Base-by-base conservation (phyloP, 2,329 filamentous ascomycete genomes). In the Ophiosphaerella narmari region DNA sequence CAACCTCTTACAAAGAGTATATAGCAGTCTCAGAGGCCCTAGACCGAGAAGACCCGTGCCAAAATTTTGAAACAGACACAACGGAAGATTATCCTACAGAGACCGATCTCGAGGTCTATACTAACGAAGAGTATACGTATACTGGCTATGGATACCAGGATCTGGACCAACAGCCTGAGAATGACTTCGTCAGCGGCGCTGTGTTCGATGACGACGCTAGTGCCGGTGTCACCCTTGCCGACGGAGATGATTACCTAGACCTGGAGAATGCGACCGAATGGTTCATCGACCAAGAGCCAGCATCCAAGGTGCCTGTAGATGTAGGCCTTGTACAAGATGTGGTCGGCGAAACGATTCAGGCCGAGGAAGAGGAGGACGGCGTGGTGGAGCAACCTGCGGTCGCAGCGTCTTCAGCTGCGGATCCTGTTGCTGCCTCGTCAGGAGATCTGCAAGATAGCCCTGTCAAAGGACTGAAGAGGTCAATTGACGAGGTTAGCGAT, bases 401-500 rank as follows among this genome's bases (percentile, higher is more conserved):
- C 52, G 55, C 55, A 51, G 52, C 51, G 55, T 65, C 63, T 66
- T 57, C 57, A 56, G 62, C 54, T 67, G 65, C 60, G 59, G 52
- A 60, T 46, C 57, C 60, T 52, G 51, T 59, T 48, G 59, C 54
- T 32, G 53, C 54, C 61, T 66, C 62, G 51, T 67, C 60, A 39
- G 59, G 53, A 39, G 59, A 61, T 31, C 52, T 53, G 43, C 51
- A 57, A 35, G 49, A 60, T 21, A 43, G 55, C 43, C 70, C 67
- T 38, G 56, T 62, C n/a, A 66, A 68, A 55, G 61, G 65, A 57
- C 63, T 58, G 39, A 72, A 72, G 53, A 61, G 69, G 48, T 62
- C 65, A 13, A 63, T 70, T 47, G 66, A 68, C 52, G 66, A 71
- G 57, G 65, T 67, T 52, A 61, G 60, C 53, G 53, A 66, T 49